These are phyloP conservation scores for Fomitopsis schrenkii DNA, from an alignment of 1,284 basidiomycete species.

Conservation along the genomic window DNA sequence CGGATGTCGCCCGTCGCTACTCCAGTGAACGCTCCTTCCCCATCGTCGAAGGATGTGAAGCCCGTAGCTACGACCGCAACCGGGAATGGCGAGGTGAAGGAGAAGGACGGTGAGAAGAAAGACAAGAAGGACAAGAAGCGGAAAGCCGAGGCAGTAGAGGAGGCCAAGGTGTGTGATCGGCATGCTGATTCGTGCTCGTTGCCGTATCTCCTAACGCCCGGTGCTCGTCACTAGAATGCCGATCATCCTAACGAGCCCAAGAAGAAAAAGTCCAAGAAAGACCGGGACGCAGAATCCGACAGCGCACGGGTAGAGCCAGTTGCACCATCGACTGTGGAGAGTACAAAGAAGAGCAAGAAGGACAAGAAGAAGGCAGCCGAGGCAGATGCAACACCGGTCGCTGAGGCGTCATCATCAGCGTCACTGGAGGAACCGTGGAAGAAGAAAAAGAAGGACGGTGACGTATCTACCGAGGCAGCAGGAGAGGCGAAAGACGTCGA, in stretches of 20 bases:
- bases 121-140: conserved; percentile 26
- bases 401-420: conserved; percentile 3
- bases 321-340: conserved; percentile 5
- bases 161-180: not conserved
- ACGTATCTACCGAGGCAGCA: conserved; percentile 2
- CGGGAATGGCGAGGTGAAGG: not conserved
- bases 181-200: not conserved
- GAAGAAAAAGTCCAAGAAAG: conserved; percentile 26
- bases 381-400: conserved; percentile 1
- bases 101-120: conserved; percentile 12
- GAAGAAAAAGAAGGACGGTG: conserved; percentile 21
- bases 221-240: not conserved
- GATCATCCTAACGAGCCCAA: conserved; percentile 16
- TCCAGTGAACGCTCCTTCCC: conserved; percentile 8
- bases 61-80: not conserved
- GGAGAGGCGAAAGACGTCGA: conserved; percentile 4
- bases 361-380: conserved; percentile 16
- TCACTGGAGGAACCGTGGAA: conserved; percentile 25
- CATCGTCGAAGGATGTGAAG: conserved; percentile 1
- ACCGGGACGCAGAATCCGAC: conserved; percentile 7
- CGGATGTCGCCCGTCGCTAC: conserved; percentile 41
- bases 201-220: not conserved
- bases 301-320: conserved; percentile 5
- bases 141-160: not conserved
- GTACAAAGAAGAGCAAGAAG: conserved; percentile 13